phyloP scores from a whole-genome alignment of 2,329 filamentous ascomycete genomes.

The Fusarium vanettenii region DNA sequence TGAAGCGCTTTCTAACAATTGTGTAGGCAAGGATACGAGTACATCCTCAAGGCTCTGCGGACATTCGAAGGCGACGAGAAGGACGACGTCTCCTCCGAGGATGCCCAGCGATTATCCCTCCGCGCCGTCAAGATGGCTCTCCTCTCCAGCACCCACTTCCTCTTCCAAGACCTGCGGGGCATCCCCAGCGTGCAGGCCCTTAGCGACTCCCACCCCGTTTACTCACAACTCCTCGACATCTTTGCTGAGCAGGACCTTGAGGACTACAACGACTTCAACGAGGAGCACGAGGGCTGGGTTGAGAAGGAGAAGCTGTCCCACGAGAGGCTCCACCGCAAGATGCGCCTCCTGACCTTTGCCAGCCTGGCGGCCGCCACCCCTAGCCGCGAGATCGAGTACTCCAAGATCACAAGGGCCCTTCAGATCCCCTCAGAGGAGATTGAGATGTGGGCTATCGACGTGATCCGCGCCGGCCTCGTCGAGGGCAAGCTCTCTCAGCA shows the following conservation, averaged over 20 bases:
- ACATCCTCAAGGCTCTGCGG: constrained; percentile 71
- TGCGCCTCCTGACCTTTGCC: constrained; percentile 93
- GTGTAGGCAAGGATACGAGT: constrained; percentile 71
- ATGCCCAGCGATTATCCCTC: constrained; percentile 70
- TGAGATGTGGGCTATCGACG: constrained; percentile 99
- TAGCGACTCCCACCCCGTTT: constrained; percentile 82
- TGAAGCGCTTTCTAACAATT: constrained; percentile 25
- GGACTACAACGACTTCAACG: constrained; percentile 94
- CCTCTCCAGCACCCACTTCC: constrained; percentile 67
- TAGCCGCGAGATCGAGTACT: constrained; percentile 89
- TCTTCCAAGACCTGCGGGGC: constrained; percentile 84
- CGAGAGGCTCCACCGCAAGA: constrained; percentile 87
- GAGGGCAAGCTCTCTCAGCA: constrained; percentile 97
- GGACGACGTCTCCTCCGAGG: constrained; percentile 67
- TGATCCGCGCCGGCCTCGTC: constrained; percentile 93
- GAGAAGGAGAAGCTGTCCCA: constrained; percentile 80
- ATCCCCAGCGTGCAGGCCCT: constrained; percentile 89
- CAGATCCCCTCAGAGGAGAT: constrained; percentile 86
- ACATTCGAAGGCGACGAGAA: constrained; percentile 69
- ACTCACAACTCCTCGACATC: constrained; percentile 93
- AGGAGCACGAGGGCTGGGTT: constrained; percentile 88
- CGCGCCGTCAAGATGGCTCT: constrained; percentile 67
- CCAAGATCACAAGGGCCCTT: constrained; percentile 83
- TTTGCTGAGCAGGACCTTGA: constrained; percentile 95
- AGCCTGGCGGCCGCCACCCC: constrained; percentile 86